A percentile compares a stretch with the other conserved stretches of the same genome.
These are phyloP conservation scores for Allium fistulosum DNA, from an alignment of 106 monocot genomes.

Conservation along the genomic window DNA sequence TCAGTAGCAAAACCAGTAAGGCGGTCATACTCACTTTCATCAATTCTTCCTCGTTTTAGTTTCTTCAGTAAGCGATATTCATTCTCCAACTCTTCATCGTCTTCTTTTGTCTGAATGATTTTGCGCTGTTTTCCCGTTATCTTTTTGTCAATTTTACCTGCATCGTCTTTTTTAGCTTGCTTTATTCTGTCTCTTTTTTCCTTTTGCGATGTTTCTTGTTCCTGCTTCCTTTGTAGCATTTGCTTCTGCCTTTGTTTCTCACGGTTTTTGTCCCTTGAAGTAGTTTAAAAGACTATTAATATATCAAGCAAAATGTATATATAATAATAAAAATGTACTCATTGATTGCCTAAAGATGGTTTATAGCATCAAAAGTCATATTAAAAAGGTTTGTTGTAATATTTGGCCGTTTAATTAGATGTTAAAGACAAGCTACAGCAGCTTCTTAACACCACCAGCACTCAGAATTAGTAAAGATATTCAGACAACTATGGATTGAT, in stretches of 20 bases:
- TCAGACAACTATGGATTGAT: too few relatives aligned
- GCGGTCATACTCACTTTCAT: conserved; percentile 82
- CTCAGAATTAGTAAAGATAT: too few relatives aligned
- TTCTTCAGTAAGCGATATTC: conserved; percentile 92
- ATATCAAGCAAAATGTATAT: background rate
- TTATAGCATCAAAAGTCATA: too few relatives aligned
- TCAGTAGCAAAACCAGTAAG: conserved; percentile 44
- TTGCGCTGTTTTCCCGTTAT: conserved; percentile 77
- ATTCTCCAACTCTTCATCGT: conserved; percentile 61
- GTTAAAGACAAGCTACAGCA: background rate
- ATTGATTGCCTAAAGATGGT: too few relatives aligned
- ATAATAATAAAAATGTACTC: too few relatives aligned
- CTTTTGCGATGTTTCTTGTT: conserved; percentile 7
- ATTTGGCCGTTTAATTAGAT: too few relatives aligned
- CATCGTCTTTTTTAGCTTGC: background rate
- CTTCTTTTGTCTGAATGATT: conserved; percentile 70
- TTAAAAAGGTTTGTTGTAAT: too few relatives aligned
- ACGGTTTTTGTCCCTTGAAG: conserved; percentile 62
- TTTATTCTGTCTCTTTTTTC: conserved; percentile 35
- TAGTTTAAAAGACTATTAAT: background rate
- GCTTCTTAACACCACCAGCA: background rate
- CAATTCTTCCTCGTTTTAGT: conserved; percentile 69
- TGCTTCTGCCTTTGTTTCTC: conserved; percentile 75
- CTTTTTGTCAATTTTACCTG: conserved; percentile 36
- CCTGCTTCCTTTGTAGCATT: conserved; percentile 34